phyloP scores from a whole-genome alignment of 306 rosid genomes.

The Albizia julibrissin region DNA sequence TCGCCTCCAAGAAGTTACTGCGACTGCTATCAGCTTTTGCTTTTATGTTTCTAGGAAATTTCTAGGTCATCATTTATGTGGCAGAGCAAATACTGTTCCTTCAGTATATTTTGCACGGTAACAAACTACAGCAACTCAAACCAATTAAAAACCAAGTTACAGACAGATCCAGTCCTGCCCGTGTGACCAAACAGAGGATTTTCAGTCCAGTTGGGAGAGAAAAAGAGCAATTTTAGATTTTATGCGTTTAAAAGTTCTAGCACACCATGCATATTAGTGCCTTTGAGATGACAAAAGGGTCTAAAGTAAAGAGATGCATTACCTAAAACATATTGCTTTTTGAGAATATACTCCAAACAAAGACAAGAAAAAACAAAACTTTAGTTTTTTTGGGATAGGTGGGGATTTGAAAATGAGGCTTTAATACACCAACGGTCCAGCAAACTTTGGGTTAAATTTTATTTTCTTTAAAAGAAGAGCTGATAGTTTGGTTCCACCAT shows the following conservation, averaged over 20 bases:
- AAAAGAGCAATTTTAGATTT: conserved; percentile 32
- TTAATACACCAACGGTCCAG: conserved; percentile 22
- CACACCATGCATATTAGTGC: conserved; percentile 28
- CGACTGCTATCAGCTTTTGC: conserved; percentile 32
- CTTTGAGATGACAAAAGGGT: conserved; percentile 32
- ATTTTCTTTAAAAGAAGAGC: conserved; percentile 71
- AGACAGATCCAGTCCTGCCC: conserved; percentile 14
- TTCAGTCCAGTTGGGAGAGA: conserved; percentile 32
- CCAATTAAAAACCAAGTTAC: conserved; percentile 10
- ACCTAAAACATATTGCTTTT: conserved; percentile 26
- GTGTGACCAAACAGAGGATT: conserved; percentile 29
- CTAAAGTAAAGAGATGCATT: background rate
- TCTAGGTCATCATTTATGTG: conserved; percentile 23
- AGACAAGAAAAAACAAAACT: conserved; percentile 32
- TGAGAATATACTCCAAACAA: conserved; percentile 24
- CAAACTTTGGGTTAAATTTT: conserved; percentile 23
- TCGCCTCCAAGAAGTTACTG: conserved; percentile 19
- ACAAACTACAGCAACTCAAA: conserved; percentile 22
- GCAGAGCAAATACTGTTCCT: conserved; percentile 28
- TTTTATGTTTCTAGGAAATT: conserved; percentile 22
- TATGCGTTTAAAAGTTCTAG: conserved; percentile 15
- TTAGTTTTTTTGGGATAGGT: conserved; percentile 43
- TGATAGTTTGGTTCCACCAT: conserved; percentile 34
- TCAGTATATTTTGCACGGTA: conserved; percentile 27
- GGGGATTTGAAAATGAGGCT: conserved; percentile 41